Evolutionary conservation across 2,329 filamentous ascomycete genomes (phyloP), one percentile per base, ranked within the genome.

Genomic region (Fusarium virguliforme): DNA sequence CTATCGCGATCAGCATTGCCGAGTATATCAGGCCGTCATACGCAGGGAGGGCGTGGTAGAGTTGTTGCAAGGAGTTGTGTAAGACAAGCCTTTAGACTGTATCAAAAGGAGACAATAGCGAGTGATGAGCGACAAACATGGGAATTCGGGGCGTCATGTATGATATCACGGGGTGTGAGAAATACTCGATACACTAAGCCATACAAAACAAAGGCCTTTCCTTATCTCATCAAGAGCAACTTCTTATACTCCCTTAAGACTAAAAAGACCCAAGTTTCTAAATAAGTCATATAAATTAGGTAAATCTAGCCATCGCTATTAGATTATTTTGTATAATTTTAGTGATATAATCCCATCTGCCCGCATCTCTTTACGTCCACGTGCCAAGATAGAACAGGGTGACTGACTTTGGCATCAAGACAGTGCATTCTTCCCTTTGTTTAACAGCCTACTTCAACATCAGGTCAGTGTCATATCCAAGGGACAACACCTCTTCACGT

Each of bases 21-120:
- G 66, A 72, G 30, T 72, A 72, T 53, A 56, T 73, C 48, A 65
- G 67, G 13, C 70, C 70, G 32, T 41, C 63, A n/a, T 57, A 70
- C 12, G 38, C 32, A 18, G 41, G 30, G 15, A 72, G 61, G 18
- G 54, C 51, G 15, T 72, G 68, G 69, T 71, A 28, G 9, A 15
- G 7, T 8, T 4, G 1, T 26, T 5, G 1, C 13, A 54, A 3
- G 28, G 7, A 1, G 28, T 18, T 38, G 10, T 13, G 6, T 38
- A 9, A 38, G n/a, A 18, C 18, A 38, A n/a, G 35, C 5, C 6
- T 38, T 8, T 5, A 30, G 28, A 30, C 28, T 30, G 8, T 30
- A 18, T 18, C 2, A 18, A 18, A 18, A 18, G 18, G 18, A 18
- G 18, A 18, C 18, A 18, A 18, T 18, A 2, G 18, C 18, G 18